Evolutionary conservation across 257 asterid species (phyloP), one percentile per base, ranked within the genome.

Genomic region (Solanum boliviense): DNA sequence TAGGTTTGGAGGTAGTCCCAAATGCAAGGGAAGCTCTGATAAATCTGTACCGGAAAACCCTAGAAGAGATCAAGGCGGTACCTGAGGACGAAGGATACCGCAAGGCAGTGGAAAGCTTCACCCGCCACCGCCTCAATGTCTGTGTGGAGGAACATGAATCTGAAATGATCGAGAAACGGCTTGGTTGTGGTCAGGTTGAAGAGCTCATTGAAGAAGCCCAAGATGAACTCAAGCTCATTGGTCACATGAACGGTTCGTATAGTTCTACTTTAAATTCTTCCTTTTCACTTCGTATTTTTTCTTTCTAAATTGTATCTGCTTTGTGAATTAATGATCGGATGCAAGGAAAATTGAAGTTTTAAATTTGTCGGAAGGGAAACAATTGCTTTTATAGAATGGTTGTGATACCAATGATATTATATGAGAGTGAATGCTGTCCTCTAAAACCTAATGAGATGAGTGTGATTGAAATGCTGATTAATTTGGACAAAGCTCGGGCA

Each of bases 181-280:
- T 97, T 38, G 98, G 96, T 25, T 95, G 98, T 31, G 98, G 99
- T 72, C 98, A 95, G 95, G 98, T 96, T 23, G 99, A 96, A 89
- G 99, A 96, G 92, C 91, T 96, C 88, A 94, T 96, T 65, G 99
- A 96, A 89, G 99, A 96, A 88, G 98, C 99, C 88, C 91, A 91
- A 78, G 99, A 96, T 87, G 98, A 96, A 93, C 98, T 96, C 89
- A 95, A 93, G 92, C 98, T 96, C 89, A 93, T 96, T 29, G 96
- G 97, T 25, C 95, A 89, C 89, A 92, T 96, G 98, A 92, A 87
- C 86, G 98, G 98, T 96, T 79, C 29, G 91, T 85, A 2, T 60
- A 44, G 0, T 39, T 6, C 2, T 21, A 3, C 35, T 4, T 18
- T 32, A 32, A 72, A 9, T 34, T 72, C 27, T 8, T 32, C 44